phyloP scores from a whole-genome alignment of 306 rosid genomes.

The Glycine latifolia region DNA sequence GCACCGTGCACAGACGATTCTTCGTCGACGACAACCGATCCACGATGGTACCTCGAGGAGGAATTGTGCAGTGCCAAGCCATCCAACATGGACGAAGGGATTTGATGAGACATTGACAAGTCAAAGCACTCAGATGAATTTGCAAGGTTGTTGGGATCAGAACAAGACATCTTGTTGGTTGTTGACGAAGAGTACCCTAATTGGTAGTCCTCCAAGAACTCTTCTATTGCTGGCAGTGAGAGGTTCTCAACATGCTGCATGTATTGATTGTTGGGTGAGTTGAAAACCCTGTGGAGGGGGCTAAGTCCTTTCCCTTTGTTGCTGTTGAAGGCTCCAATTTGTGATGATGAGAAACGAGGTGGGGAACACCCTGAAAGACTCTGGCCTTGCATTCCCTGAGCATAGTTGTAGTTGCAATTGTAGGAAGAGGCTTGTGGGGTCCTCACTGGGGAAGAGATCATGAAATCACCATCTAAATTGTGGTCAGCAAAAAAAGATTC shows the following conservation, averaged over 20 bases:
- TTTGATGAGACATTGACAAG: slow-evolving; percentile 34
- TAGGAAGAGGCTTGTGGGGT: slow-evolving; percentile 62
- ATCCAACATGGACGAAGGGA: slow-evolving; percentile 55
- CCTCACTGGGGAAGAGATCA: slow-evolving; percentile 86
- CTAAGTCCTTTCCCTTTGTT: slow-evolving; percentile 85
- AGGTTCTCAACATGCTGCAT: slow-evolving; percentile 65
- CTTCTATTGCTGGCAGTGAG: slow-evolving; percentile 70
- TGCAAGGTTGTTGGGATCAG: slow-evolving; percentile 19
- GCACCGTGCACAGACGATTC: slow-evolving; percentile 47
- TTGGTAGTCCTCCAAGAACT: slow-evolving; percentile 74
- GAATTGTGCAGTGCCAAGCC: slow-evolving; percentile 53
- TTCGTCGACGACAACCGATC: slow-evolving; percentile 52
- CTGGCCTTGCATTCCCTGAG: slow-evolving; percentile 66
- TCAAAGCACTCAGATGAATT: slow-evolving; percentile 58
- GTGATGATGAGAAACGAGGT: slow-evolving; percentile 63
- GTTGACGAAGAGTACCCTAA: slow-evolving; percentile 24
- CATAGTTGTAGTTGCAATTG: slow-evolving; percentile 59
- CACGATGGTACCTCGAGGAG: slow-evolving; percentile 55
- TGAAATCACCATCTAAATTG: slow-evolving; percentile 69
- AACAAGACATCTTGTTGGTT: slow-evolving; percentile 28
- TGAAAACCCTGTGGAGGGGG: slow-evolving; percentile 83
- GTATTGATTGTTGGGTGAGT: slow-evolving; percentile 73
- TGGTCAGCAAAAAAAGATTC: slow-evolving; percentile 83
- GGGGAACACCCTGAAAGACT: slow-evolving; percentile 72
- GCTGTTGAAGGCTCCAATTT: slow-evolving; percentile 65